Conservation (phyloP, 352 stramenopile species). For the Phytophthora melonis region DNA sequence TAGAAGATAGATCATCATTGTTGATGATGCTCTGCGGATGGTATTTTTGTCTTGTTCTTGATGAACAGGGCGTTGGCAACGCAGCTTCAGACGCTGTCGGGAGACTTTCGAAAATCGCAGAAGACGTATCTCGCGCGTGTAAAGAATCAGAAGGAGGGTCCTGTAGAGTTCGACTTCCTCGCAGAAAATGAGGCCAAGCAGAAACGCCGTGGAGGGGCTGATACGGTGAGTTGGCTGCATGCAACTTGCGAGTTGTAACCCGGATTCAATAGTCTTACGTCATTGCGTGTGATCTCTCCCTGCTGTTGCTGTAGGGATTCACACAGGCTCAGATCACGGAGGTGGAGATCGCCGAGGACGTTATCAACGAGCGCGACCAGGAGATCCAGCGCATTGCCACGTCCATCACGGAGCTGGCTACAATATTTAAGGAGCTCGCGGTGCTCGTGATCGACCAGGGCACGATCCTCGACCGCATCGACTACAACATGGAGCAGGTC, state of each 20-base stretch:
- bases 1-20: background rate
- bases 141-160: constrained; percentile 97
- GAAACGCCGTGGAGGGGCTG: constrained; percentile 52
- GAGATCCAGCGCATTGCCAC: constrained; percentile 98
- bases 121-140: constrained; percentile 98
- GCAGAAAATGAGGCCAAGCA: constrained; percentile 75
- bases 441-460: constrained; percentile 99
- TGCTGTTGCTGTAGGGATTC: constrained; percentile 77
- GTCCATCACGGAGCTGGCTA: constrained; percentile 98
- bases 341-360: constrained; percentile 96
- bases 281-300: background rate
- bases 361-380: constrained; percentile 96
- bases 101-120: constrained; percentile 97
- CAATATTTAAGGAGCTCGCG: constrained; percentile 99
- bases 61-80: constrained; percentile 90
- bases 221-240: constrained; percentile 24
- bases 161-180: constrained; percentile 93
- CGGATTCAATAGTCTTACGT: background rate
- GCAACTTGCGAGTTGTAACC: background rate
- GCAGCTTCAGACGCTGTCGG: constrained; percentile 97
- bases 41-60: constrained; percentile 1
- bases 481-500: constrained; percentile 99
- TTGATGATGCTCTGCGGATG: constrained; percentile 16
- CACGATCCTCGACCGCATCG: constrained; percentile 99
- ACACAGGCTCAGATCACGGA: constrained; percentile 95